Evolutionary conservation across 345 rosid genomes (phyloP).

Genomic region (Viola odorata): DNA sequence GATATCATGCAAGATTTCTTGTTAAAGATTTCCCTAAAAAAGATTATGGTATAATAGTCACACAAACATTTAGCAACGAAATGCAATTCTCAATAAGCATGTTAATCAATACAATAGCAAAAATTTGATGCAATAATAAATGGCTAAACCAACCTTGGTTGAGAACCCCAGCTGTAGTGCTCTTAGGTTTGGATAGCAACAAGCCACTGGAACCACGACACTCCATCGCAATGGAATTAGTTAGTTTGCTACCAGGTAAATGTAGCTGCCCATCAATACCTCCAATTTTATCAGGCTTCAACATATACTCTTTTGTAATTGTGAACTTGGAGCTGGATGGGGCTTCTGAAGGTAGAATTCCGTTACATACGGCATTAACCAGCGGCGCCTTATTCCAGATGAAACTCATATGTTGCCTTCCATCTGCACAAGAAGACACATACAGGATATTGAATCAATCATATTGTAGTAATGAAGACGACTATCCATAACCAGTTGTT

Average conservation of each 20-base stretch:
- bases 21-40: neutral
- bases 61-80: constrained; percentile 1
- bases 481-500: too few relatives aligned
- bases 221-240: constrained; percentile 22
- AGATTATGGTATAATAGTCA: neutral
- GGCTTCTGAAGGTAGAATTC: constrained; percentile 41
- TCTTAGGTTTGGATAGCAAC: constrained; percentile 35
- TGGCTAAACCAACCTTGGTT: constrained; percentile 38
- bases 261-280: constrained; percentile 37
- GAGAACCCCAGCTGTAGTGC: constrained; percentile 30
- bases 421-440: constrained; percentile 47
- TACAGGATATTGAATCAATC: too few relatives aligned
- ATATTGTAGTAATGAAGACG: too few relatives aligned
- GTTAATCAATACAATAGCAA: constrained; percentile 6
- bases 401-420: constrained; percentile 52
- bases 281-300: constrained; percentile 38
- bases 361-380: constrained; percentile 34
- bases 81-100: neutral
- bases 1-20: neutral
- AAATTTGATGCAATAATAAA: too few relatives aligned
- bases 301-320: constrained; percentile 38
- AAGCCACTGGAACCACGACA: constrained; percentile 38
- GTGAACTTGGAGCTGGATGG: constrained; percentile 38
- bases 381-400: constrained; percentile 46
- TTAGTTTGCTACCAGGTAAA: constrained; percentile 29